Evolutionary conservation across 169 alveolate genomes (phyloP), one percentile per base, ranked within the genome.

Genomic region (Cryptosporidium baileyi): DNA sequence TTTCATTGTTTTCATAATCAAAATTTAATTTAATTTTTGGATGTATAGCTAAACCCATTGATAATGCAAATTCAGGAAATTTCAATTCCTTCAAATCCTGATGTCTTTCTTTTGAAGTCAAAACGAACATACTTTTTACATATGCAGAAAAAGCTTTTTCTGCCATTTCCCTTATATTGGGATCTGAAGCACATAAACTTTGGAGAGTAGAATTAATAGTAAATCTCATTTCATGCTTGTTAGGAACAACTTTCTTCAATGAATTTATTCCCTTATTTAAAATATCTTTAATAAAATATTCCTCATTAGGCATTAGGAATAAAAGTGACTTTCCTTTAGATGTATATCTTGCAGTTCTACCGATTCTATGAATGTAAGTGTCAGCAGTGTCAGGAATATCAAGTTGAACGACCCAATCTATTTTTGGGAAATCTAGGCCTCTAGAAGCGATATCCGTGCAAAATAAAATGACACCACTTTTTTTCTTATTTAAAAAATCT

Each of bases 361-460:
- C 99, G 24, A 97, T 97, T 89, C 99, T 91, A 89, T 97, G 99
- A 30, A 97, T 93, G 89, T 98, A 98, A 28, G 97, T 96, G 32
- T 93, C 93, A 1, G 94, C 91, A 80, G 97, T 96, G 60, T 95
- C 98, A 0, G 99, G 99, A 30, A 97, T 94, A 82, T 97, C 99
- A 26, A 95, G 91, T 91, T 97, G 97, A 40, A 98, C 91, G 7
- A 98, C 99, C 95, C 98, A 95, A 82, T 96, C 98, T 9, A 97
- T 98, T 24, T 91, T 82, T 3, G 99, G 99, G 91, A 97, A 97
- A 92, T 98, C 99, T 19, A 98, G 90, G 8, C 99, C 99, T 80
- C 99, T 92, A 17, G 99, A 93, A 3, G 99, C 99, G 15, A 97
- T 90, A 90, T 98, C 99, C 2, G 99, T 96, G 41, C 97, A 93